Evolutionary conservation across 768 basidiomycete species (phyloP).

Genomic region (Panellus pusillus): DNA sequence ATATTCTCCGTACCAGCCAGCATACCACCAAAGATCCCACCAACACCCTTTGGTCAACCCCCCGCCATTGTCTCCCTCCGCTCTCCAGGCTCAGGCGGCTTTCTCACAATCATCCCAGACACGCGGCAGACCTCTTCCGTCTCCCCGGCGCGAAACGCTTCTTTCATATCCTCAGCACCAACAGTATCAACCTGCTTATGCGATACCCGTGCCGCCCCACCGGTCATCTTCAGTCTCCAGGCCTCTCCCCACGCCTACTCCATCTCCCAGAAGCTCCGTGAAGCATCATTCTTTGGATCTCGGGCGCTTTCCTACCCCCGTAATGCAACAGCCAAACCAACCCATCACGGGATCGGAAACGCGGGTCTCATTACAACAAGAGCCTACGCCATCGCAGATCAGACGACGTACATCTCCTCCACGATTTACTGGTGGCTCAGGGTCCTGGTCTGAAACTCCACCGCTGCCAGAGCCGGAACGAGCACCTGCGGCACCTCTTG

Average conservation of each 20-base stretch:
- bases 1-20: constrained; percentile 1
- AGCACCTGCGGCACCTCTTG: neutral
- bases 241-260: constrained; percentile 23
- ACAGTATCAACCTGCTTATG: constrained; percentile 2
- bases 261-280: constrained; percentile 20
- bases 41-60: constrained; percentile 12
- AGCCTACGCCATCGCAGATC: constrained; percentile 14
- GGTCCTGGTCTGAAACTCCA: constrained; percentile 18
- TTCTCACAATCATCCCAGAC: constrained; percentile 7
- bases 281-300: constrained; percentile 31
- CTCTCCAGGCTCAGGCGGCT: constrained; percentile 17
- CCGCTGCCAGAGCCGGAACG: constrained; percentile 1
- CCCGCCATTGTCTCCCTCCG: constrained; percentile 18
- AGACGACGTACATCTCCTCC: constrained; percentile 21
- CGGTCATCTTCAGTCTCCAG: constrained; percentile 8
- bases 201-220: constrained; percentile 7
- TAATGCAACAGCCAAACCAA: neutral
- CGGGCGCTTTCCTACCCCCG: constrained; percentile 36
- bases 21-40: constrained; percentile 7
- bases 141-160: constrained; percentile 17
- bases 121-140: constrained; percentile 13
- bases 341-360: constrained; percentile 1
- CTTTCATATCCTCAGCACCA: constrained; percentile 15
- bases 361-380: neutral
- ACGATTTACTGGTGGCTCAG: constrained; percentile 20